Evolutionary conservation across 768 basidiomycete species (phyloP).

Genomic region (Clitopilus passeckerianus): DNA sequence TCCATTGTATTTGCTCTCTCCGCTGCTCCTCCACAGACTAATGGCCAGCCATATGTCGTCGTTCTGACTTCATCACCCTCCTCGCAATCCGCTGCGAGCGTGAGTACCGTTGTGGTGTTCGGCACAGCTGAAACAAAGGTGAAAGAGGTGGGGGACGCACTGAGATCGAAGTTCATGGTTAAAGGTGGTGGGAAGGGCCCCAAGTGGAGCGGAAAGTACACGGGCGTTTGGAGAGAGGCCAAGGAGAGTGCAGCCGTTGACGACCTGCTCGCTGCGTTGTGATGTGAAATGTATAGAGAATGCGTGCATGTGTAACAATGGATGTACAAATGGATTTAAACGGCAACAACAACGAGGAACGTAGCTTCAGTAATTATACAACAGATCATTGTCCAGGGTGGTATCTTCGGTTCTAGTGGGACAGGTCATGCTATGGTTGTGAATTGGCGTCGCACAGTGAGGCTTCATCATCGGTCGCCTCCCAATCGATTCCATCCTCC

Average conservation of each 20-base stretch:
- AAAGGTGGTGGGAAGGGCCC: slow-evolving; percentile 78
- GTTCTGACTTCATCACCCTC: slow-evolving; percentile 62
- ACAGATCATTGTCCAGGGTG: background rate
- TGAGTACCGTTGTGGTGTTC: slow-evolving; percentile 53
- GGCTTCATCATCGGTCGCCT: slow-evolving; percentile 38
- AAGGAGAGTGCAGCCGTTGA: slow-evolving; percentile 36
- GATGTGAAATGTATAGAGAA: slow-evolving; percentile 6
- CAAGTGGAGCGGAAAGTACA: slow-evolving; percentile 73
- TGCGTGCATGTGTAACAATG: slow-evolving; percentile 7
- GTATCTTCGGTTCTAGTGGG: background rate
- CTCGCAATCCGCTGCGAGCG: slow-evolving; percentile 42
- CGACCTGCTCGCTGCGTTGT: slow-evolving; percentile 28
- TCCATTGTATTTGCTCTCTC: slow-evolving; percentile 47
- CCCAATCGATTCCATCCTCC: slow-evolving; percentile 28
- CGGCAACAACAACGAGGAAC: background rate
- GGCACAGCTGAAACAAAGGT: slow-evolving; percentile 58
- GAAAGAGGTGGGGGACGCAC: slow-evolving; percentile 49
- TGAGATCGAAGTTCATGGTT: slow-evolving; percentile 53
- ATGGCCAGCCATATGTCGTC: slow-evolving; percentile 14
- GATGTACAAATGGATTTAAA: background rate
- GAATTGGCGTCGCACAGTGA: slow-evolving; percentile 19
- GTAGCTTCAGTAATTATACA: background rate
- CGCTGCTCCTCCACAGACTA: slow-evolving; percentile 8
- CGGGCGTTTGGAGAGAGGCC: slow-evolving; percentile 55
- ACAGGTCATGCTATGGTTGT: background rate